Evolutionary conservation across 2,329 filamentous ascomycete species (phyloP).

Genomic region (Epichloe hybrida): DNA sequence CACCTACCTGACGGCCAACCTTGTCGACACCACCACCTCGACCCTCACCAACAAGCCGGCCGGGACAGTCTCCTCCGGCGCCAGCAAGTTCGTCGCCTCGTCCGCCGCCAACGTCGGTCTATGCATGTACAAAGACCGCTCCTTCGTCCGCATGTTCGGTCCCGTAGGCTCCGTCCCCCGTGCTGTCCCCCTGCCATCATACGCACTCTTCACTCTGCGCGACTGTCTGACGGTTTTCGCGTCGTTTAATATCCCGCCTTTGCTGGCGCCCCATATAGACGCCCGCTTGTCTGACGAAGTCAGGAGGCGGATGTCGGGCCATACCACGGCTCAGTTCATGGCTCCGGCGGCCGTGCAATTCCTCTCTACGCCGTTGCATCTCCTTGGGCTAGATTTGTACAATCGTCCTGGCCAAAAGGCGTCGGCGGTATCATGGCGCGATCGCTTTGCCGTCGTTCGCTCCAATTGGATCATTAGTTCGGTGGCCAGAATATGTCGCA

Average conservation of each 20-base stretch:
- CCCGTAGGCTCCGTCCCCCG: conserved; percentile 35
- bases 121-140: conserved; percentile 80
- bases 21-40: conserved; percentile 65
- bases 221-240: conserved; percentile 87
- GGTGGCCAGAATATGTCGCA: conserved; percentile 65
- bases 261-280: conserved; percentile 58
- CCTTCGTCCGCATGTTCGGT: conserved; percentile 74
- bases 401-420: conserved; percentile 44
- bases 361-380: conserved; percentile 67
- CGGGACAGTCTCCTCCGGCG: conserved; percentile 54
- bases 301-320: conserved; percentile 29
- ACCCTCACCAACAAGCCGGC: conserved; percentile 46
- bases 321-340: conserved; percentile 61
- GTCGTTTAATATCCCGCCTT: conserved; percentile 74
- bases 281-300: conserved; percentile 39
- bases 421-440: conserved; percentile 28
- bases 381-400: conserved; percentile 76
- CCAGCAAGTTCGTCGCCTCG: conserved; percentile 69
- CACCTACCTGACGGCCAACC: conserved; percentile 82
- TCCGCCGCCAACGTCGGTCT: conserved; percentile 72
- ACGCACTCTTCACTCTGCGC: conserved; percentile 65
- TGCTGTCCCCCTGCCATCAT: conserved; percentile 52
- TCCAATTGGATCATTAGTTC: conserved; percentile 65
- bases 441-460: conserved; percentile 55
- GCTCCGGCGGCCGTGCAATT: conserved; percentile 71